phyloP scores from a whole-genome alignment of 352 stramenopile species.

The Phytopythium aichiense region DNA sequence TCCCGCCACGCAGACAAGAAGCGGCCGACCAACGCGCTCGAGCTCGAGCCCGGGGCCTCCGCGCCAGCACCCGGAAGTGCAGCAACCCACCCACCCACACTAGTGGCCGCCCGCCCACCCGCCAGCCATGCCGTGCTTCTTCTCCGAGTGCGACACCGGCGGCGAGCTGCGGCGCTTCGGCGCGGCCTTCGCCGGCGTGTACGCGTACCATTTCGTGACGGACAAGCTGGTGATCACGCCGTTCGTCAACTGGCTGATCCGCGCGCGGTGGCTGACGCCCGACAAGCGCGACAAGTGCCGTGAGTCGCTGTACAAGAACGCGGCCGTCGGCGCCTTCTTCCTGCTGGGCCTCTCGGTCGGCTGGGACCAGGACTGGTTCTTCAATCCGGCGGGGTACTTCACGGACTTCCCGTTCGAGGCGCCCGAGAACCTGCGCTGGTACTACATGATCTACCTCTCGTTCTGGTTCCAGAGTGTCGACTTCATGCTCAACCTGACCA shows the following conservation, averaged over 20 bases:
- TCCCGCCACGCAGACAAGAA: slow-evolving; percentile 1
- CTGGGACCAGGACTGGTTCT: slow-evolving; percentile 63
- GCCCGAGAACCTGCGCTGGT: slow-evolving; percentile 60
- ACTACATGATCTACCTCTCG: slow-evolving; percentile 84
- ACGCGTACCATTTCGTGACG: slow-evolving; percentile 70
- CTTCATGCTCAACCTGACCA: slow-evolving; percentile 81
- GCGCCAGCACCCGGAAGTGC: too few species aligned
- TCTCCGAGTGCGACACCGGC: slow-evolving; percentile 53
- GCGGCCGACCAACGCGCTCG: not conserved
- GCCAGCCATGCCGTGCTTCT: slow-evolving; percentile 59
- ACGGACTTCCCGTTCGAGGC: slow-evolving; percentile 41
- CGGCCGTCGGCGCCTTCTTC: slow-evolving; percentile 60
- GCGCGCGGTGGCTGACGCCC: slow-evolving; percentile 31
- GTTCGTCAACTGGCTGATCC: slow-evolving; percentile 36
- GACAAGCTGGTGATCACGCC: slow-evolving; percentile 62
- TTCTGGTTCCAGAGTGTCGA: slow-evolving; percentile 84
- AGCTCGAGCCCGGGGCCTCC: too few species aligned
- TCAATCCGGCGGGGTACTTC: slow-evolving; percentile 70
- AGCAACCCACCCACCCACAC: too few species aligned
- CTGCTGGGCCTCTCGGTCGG: slow-evolving; percentile 56
- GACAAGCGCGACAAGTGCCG: slow-evolving; percentile 82
- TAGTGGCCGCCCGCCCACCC: not conserved
- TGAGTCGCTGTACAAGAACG: slow-evolving; percentile 83
- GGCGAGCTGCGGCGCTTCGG: slow-evolving; percentile 61
- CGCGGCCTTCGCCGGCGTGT: slow-evolving; percentile 42